A percentile compares a stretch with the other conserved stretches of the same genome.
Conservation (phyloP, 2,329 filamentous ascomycete species). For the Parasarocladium wereldwijsianum region DNA sequence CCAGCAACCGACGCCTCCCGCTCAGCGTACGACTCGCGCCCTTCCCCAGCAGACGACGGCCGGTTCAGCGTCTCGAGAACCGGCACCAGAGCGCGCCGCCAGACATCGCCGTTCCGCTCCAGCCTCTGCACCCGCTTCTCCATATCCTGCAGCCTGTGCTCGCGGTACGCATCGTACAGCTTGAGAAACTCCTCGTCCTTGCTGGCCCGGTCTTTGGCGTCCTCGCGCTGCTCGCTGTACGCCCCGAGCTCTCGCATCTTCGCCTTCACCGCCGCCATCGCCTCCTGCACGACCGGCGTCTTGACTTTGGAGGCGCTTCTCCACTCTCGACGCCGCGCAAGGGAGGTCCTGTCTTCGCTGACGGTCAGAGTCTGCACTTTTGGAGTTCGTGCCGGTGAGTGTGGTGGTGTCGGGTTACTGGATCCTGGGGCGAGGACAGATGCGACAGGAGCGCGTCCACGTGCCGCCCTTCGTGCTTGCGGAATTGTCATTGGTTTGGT, state of each 20-base stretch:
- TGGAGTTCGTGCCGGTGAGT: constrained; percentile 15
- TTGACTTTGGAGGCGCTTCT: constrained; percentile 10
- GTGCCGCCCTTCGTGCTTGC: constrained; percentile 3
- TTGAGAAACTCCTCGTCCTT: constrained; percentile 20
- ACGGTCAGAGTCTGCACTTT: constrained; percentile 9
- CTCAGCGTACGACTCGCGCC: not conserved
- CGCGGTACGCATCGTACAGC: constrained; percentile 25
- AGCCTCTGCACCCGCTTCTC: constrained; percentile 29
- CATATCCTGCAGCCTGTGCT: constrained; percentile 29
- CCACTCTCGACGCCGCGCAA: constrained; percentile 20
- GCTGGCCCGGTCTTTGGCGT: constrained; percentile 9
- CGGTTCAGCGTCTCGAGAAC: constrained; percentile 29
- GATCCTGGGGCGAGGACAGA: constrained; percentile 1
- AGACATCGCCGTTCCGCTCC: constrained; percentile 30
- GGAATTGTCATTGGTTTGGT: constrained; percentile 2
- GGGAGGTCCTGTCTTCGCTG: constrained; percentile 16
- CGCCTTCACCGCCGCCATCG: not conserved
- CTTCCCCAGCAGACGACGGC: constrained; percentile 13
- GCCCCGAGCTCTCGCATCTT: no score
- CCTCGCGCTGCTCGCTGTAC: no score
- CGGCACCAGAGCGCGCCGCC: constrained; percentile 27
- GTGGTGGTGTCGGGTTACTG: constrained; percentile 16
- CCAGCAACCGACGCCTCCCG: not conserved
- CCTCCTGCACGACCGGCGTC: constrained; percentile 1
- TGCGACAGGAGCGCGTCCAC: not conserved